Conservation (phyloP, 2,329 filamentous ascomycete species). For the Penicillium sclerotiorum region DNA sequence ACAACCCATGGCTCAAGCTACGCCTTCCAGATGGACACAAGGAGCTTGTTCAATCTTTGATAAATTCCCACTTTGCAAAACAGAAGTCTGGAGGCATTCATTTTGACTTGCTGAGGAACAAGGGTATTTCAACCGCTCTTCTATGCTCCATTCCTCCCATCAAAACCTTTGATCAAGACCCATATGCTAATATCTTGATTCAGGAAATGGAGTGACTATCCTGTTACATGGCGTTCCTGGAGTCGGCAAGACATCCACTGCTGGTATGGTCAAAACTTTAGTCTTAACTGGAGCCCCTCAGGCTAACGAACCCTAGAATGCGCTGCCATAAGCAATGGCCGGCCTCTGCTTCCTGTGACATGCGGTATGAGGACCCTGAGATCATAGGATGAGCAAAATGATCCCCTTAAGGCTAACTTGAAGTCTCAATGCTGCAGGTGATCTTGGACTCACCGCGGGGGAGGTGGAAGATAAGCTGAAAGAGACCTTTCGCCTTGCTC, state of each 20-base stretch:
- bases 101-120: background rate
- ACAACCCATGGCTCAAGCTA: background rate
- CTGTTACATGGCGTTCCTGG: constrained; percentile 14
- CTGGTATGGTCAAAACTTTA: background rate
- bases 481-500: constrained; percentile 48
- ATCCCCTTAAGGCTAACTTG: background rate
- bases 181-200: too few relatives aligned
- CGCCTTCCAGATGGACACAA: background rate
- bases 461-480: constrained; percentile 47
- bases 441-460: constrained; percentile 47
- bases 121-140: too few relatives aligned
- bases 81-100: background rate
- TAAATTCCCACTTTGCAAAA: background rate
- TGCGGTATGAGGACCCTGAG: constrained; percentile 29
- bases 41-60: background rate
- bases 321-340: constrained; percentile 22
- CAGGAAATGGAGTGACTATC: constrained; percentile 5
- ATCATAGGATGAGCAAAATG: background rate
- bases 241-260: constrained; percentile 14
- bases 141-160: too few relatives aligned
- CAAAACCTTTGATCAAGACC: too few relatives aligned
- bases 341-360: constrained; percentile 49
- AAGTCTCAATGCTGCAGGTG: constrained; percentile 38
- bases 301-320: constrained; percentile 5
- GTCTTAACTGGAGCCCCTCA: background rate